phyloP scores from a whole-genome alignment of 306 rosid genomes.

The Argentina anserina region DNA sequence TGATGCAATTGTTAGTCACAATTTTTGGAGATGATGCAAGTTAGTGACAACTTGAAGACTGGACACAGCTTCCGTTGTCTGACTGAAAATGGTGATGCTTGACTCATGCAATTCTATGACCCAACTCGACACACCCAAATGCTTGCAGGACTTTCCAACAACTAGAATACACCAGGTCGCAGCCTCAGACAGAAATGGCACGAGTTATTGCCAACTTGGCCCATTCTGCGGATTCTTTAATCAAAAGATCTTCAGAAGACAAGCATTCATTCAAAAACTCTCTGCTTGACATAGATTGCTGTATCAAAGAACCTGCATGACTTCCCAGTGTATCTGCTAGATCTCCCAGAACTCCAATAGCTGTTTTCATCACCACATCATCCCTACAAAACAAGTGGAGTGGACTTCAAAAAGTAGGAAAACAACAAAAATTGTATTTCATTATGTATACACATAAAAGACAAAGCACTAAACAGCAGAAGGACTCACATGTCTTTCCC shows the following conservation, averaged over 20 bases:
- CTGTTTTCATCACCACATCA: constrained; percentile 89
- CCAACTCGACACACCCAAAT: constrained; percentile 57
- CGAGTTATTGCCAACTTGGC: constrained; percentile 88
- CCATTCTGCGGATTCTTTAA: constrained; percentile 94
- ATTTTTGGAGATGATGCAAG: constrained; percentile 77
- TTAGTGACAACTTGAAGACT: constrained; percentile 79
- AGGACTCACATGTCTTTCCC: constrained; percentile 82
- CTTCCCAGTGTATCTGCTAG: constrained; percentile 92
- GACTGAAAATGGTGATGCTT: constrained; percentile 55
- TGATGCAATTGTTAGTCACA: constrained; percentile 76
- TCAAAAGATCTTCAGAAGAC: constrained; percentile 82
- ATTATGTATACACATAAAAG: neutral
- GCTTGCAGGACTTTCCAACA: constrained; percentile 67
- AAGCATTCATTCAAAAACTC: constrained; percentile 80
- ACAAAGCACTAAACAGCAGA: neutral
- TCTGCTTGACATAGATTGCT: constrained; percentile 83
- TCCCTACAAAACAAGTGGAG: constrained; percentile 47
- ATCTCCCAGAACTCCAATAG: constrained; percentile 92
- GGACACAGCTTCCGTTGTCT: constrained; percentile 60
- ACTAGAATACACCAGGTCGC: constrained; percentile 35
- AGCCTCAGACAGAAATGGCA: constrained; percentile 77
- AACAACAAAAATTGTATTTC: neutral
- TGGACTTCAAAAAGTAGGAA: constrained; percentile 3
- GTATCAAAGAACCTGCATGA: constrained; percentile 83
- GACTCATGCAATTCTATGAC: constrained; percentile 67